phyloP scores from a whole-genome alignment of 1,284 basidiomycete species.

The Malassezia restricta region DNA sequence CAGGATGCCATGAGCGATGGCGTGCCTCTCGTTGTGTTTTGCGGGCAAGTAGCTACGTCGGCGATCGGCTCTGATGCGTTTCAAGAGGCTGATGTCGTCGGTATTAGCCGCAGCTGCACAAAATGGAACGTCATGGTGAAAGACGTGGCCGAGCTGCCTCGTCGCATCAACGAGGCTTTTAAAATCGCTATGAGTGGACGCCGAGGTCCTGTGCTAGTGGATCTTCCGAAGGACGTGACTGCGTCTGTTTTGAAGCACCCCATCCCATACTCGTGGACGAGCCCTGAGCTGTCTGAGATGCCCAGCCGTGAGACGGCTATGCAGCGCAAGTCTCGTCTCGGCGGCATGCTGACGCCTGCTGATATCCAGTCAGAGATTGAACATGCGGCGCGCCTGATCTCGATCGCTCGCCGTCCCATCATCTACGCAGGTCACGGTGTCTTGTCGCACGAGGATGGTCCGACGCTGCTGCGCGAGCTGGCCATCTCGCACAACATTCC shows the following conservation, averaged over 20 bases:
- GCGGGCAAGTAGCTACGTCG: constrained; percentile 94
- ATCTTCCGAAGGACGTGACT: constrained; percentile 93
- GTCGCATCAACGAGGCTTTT: constrained; percentile 97
- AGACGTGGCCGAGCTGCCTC: constrained; percentile 82
- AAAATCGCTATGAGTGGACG: constrained; percentile 95
- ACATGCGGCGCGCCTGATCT: constrained; percentile 79
- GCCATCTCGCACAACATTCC: constrained; percentile 80
- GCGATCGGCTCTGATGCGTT: constrained; percentile 95
- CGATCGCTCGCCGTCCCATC: constrained; percentile 75
- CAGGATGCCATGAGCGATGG: constrained; percentile 94
- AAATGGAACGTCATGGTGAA: constrained; percentile 99
- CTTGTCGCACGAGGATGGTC: constrained; percentile 68
- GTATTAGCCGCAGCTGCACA: constrained; percentile 89
- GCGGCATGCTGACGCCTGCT: not conserved
- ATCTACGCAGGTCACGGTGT: constrained; percentile 91
- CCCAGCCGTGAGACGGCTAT: constrained; percentile 37
- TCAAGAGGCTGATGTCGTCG: constrained; percentile 93
- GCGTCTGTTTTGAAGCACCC: constrained; percentile 77
- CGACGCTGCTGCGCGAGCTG: constrained; percentile 68
- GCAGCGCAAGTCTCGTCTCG: constrained; percentile 4
- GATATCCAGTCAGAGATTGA: constrained; percentile 55
- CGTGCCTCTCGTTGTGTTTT: constrained; percentile 86
- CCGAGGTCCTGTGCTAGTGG: constrained; percentile 91
- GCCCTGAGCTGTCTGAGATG: constrained; percentile 56
- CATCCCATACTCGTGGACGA: constrained; percentile 74